These are phyloP conservation scores for Curvularia sp. DNA, from an alignment of 2,329 filamentous ascomycete species.

Conservation along the genomic window DNA sequence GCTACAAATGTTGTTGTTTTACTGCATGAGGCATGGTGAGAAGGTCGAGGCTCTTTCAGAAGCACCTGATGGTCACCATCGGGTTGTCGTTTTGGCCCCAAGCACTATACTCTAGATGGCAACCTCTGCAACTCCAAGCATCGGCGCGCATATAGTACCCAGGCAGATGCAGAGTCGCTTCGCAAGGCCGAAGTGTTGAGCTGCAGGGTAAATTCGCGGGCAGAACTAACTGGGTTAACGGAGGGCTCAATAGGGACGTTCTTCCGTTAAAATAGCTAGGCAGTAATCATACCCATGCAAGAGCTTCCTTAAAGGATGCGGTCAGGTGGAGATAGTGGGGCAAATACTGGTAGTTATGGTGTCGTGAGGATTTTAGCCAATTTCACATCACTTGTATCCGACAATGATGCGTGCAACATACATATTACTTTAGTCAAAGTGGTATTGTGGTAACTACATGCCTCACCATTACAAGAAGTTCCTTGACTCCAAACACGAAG, in stretches of 20 bases:
- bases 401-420: too few species aligned
- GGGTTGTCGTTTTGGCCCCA: background rate
- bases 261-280: background rate
- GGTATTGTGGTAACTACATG: too few species aligned
- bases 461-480: too few species aligned
- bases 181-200: background rate
- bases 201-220: constrained; percentile 1
- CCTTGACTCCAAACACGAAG: too few species aligned
- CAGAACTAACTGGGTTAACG: background rate
- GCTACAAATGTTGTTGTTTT: background rate
- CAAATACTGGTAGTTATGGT: too few species aligned
- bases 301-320: background rate
- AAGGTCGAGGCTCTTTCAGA: background rate
- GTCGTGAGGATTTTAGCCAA: too few species aligned
- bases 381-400: too few species aligned
- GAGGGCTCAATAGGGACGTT: too few species aligned
- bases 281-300: background rate
- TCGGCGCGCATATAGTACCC: background rate
- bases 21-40: background rate
- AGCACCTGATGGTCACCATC: background rate
- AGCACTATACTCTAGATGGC: background rate
- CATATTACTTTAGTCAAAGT: too few species aligned
- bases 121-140: background rate
- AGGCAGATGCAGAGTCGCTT: background rate
- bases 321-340: too few species aligned